phyloP scores from a whole-genome alignment of 2,329 filamentous ascomycete genomes.

The Aspergillus ochraceoroseus region DNA sequence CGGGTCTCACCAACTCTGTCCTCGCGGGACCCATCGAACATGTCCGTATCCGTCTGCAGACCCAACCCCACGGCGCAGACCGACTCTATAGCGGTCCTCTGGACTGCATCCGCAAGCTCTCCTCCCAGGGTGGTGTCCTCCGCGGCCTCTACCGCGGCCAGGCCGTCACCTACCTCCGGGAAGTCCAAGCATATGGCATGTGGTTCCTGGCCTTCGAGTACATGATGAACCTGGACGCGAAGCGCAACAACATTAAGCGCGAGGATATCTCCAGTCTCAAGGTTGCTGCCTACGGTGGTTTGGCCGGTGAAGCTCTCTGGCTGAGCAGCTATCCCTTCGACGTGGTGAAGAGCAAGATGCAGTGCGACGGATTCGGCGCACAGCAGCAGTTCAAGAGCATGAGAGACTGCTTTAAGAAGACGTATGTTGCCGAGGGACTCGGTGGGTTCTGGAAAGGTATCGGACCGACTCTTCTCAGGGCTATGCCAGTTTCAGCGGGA shows the following conservation, averaged over 20 bases:
- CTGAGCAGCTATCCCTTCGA: conserved; percentile 90
- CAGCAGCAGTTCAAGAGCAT: conserved; percentile 71
- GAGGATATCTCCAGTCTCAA: conserved; percentile 77
- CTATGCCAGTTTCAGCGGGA: conserved; percentile 96
- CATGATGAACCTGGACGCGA: conserved; percentile 85
- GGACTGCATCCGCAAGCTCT: conserved; percentile 86
- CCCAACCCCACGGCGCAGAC: conserved; percentile 80
- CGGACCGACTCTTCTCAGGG: conserved; percentile 81
- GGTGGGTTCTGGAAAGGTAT: conserved; percentile 94
- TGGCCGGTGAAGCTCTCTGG: conserved; percentile 94
- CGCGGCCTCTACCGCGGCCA: conserved; percentile 80
- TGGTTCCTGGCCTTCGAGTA: conserved; percentile 97
- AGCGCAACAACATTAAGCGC: conserved; percentile 68
- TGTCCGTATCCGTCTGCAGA: conserved; percentile 91
- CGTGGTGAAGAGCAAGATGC: conserved; percentile 99
- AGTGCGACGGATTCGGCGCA: conserved; percentile 83
- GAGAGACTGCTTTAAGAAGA: conserved; percentile 84
- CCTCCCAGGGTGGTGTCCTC: conserved; percentile 61
- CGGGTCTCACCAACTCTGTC: conserved; percentile 81
- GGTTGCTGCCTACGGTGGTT: conserved; percentile 83
- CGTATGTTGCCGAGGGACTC: conserved; percentile 68
- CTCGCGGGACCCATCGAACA: conserved; percentile 94
- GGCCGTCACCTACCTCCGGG: conserved; percentile 76
- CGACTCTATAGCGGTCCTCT: conserved; percentile 77
- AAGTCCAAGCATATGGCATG: conserved; percentile 89